Percentiles rank a stretch among this genome's conserved stretches.
phyloP scores from a whole-genome alignment of 768 basidiomycete genomes.

The Psilocybe tampanensis region DNA sequence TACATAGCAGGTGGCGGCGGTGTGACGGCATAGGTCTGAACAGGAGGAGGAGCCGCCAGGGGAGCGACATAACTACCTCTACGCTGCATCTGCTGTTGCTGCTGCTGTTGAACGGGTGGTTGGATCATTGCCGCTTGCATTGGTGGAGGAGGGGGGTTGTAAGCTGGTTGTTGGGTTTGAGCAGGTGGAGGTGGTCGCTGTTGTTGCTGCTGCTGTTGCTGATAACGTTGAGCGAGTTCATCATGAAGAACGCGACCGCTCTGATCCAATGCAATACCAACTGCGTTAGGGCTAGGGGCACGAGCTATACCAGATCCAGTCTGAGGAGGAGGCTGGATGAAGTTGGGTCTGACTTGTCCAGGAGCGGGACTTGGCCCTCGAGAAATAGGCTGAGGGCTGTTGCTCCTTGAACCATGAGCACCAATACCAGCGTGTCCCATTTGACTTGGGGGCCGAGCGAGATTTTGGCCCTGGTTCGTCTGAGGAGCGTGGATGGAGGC shows the following conservation, averaged over 20 bases:
- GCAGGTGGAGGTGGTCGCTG: background rate
- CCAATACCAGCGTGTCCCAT: slow-evolving; percentile 84
- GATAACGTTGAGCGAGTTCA: slow-evolving; percentile 67
- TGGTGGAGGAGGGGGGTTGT: slow-evolving; percentile 31
- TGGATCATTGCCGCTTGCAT: slow-evolving; percentile 22
- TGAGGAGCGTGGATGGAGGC: slow-evolving; percentile 19
- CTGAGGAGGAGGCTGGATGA: slow-evolving; percentile 41
- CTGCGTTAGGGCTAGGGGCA: slow-evolving; percentile 73
- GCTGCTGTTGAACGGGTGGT: slow-evolving; percentile 25
- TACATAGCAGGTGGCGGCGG: slow-evolving; percentile 42
- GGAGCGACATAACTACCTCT: slow-evolving; percentile 37
- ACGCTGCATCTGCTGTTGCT: slow-evolving; percentile 31
- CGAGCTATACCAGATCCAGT: slow-evolving; percentile 38
- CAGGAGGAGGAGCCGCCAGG: slow-evolving; percentile 28
- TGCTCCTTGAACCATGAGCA: slow-evolving; percentile 65
- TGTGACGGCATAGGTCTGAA: slow-evolving; percentile 37
- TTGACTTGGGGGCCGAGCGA: slow-evolving; percentile 56
- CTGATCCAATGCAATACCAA: slow-evolving; percentile 83
- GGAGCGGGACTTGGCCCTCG: slow-evolving; percentile 53
- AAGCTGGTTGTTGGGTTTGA: slow-evolving; percentile 24
- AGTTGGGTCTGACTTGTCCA: slow-evolving; percentile 31
- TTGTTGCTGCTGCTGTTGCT: slow-evolving; percentile 29
- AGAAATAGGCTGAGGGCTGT: slow-evolving; percentile 62
- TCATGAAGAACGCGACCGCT: slow-evolving; percentile 82
- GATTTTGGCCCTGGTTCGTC: slow-evolving; percentile 39